Evolutionary conservation across 345 rosid species (phyloP), one percentile per base, ranked within the genome.

Genomic region (Hevea brasiliensis): DNA sequence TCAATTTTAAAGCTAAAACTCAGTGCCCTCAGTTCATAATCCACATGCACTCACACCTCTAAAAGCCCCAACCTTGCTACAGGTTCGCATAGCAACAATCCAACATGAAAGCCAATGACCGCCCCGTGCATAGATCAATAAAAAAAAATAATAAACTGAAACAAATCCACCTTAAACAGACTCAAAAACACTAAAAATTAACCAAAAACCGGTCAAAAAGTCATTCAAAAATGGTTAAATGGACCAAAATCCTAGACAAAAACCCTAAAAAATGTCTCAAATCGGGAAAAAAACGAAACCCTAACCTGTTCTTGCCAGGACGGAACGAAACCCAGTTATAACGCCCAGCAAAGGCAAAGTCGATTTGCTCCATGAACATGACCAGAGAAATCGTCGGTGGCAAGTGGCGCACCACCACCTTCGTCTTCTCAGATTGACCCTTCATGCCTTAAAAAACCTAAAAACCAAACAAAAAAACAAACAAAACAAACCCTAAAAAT

Each of bases 391-490:
- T 76, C 71, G 81, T 75, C 42, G 91, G 91, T 40, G 96, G 96
- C 83, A 90, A 79, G 82, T 81, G 89, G 65, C 96, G 90, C 24
- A 90, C 80, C 73, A 89, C 91, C 79, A 87, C 93, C 81, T 89
- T 90, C 70, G 88, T 89, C 74, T 88, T 91, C 77, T 89, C 91
- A 77, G 75, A 74, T 72, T 73, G 65, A 45, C 77, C 88, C 79
- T 77, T 88, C 95, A 90, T 86, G 65, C 76, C 84, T 57, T 27
- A 11, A 21, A 15, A 45, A 32, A 17, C 59, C 71, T 40, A 64
- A 68, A 59, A 61, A 1, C 65, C 47, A 24, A 68, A 61, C 6
- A 74, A 77, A 72, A 57, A 53, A 56, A 51, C n/a, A 63, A 17
- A 29, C 53, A 55, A 37, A 66, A 47, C 61, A 48, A 72, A 77